Base-by-base conservation (phyloP, 306 rosid genomes). In the Abrus precatorius region DNA sequence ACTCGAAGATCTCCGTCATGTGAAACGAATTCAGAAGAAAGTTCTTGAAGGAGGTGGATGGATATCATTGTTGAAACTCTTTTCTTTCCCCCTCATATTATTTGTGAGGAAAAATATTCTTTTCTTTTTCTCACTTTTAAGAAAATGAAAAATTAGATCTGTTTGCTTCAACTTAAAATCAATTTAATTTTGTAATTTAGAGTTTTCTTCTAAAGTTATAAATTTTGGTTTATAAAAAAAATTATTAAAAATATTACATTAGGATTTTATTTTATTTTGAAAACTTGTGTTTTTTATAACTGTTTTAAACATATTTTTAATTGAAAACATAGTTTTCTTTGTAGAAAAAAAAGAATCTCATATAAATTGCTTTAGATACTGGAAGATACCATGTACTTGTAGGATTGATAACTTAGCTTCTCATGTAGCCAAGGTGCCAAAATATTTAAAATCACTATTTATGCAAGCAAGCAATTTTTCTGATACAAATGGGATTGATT, bases 21-120 rank as follows among this genome's bases (percentile, higher is more conserved):
- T 90, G 62, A 93, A 93, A 80, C 93, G 99, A 66, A 86, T 95
- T 76, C 86, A 68, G 66, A 95, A 95, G 91, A 89, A 90, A 63
- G 74, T 44, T 64, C 73, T 89, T 4, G 81, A 87, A 88, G 94
- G 86, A 82, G 94, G 92, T 87, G 57, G 7, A 33, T 77, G 70
- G 5, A 57, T 73, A 20, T 61, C 28, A 41, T 33, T 41, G 28
- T 43, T 67, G 40, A 44, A 67, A 67, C 73, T 67, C 73, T 67
- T 27, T 67, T 27, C 9, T 27, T 14, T 32, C 72, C 36, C 72
- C 9, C 30, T 8, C 28, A 2, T 4, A 65, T 65, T 38, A 64
- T 64, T 40, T 64, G 32, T 5, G 7, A 20, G 0, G 9, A 20
- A 64, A 38, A n/a, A 0, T 13, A 13, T 6, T 64, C 32, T 66